Conservation (phyloP, 768 basidiomycete species). For the Filobasidium floriforme region DNA sequence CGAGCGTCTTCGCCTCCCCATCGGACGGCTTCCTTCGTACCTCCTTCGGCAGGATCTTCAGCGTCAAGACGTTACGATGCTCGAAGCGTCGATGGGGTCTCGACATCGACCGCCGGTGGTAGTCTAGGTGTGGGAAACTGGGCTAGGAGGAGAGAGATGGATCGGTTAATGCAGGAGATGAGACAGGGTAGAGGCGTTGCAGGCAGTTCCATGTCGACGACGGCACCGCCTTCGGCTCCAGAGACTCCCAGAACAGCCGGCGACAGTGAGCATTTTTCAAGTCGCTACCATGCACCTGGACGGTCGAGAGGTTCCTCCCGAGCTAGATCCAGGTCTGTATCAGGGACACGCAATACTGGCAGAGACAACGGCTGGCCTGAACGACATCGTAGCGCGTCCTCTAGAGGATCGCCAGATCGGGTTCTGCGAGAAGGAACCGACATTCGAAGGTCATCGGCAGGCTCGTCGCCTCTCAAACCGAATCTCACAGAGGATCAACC, state of each 20-base stretch:
- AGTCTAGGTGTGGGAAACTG: constrained; percentile 1
- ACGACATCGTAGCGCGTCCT: no score
- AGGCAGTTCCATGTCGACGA: background rate
- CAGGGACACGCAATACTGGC: no score
- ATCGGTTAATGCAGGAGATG: constrained; percentile 2
- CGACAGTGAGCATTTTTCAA: no score
- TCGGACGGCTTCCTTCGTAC: background rate
- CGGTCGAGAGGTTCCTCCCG: no score
- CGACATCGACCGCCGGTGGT: background rate
- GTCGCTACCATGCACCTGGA: no score
- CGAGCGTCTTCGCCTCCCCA: background rate
- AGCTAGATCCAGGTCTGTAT: no score
- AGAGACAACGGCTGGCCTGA: no score
- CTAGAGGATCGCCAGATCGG: no score
- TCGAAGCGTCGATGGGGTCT: constrained; percentile 2
- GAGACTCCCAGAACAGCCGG: background rate
- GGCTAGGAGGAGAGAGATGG: constrained; percentile 6
- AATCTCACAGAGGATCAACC: no score
- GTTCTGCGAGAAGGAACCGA: no score
- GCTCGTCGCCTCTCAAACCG: no score
- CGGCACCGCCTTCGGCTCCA: background rate
- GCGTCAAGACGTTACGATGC: background rate
- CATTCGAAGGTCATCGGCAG: no score
- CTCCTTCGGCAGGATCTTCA: background rate
- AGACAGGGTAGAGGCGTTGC: background rate